Conservation (phyloP, 495 filamentous ascomycete genomes). For the Xeromyces bisporus region DNA sequence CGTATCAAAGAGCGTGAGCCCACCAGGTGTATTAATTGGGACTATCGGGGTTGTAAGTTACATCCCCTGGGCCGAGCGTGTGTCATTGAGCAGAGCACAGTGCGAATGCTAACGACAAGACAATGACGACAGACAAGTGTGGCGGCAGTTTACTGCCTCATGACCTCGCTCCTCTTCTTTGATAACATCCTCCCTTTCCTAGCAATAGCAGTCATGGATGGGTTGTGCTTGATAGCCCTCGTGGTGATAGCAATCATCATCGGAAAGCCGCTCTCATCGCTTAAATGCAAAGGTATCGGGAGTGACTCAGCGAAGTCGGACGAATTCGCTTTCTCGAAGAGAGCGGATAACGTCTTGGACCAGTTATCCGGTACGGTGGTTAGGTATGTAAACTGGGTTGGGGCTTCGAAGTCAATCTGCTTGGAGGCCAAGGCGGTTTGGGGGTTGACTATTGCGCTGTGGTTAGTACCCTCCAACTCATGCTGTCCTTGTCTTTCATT, state of each 20-base stretch:
- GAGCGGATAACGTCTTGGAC: constrained; percentile 23
- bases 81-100: too few relatives aligned
- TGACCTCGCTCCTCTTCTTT: constrained; percentile 60
- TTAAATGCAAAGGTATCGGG: constrained; percentile 49
- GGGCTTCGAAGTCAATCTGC: constrained; percentile 53
- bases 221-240: constrained; percentile 49
- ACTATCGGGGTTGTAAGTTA: constrained; percentile 62
- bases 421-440: constrained; percentile 77
- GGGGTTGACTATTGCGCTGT: constrained; percentile 73
- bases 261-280: constrained; percentile 63
- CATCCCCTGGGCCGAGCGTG: background rate
- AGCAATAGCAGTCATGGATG: constrained; percentile 45
- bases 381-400: constrained; percentile 43
- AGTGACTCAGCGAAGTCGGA: constrained; percentile 16
- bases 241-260: constrained; percentile 54
- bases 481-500: background rate
- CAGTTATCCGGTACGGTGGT: constrained; percentile 26
- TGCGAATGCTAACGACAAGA: constrained; percentile 1
- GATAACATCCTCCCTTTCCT: constrained; percentile 60
- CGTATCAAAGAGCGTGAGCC: constrained; percentile 39
- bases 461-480: constrained; percentile 26
- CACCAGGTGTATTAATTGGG: constrained; percentile 58
- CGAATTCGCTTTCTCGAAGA: constrained; percentile 28
- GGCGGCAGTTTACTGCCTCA: constrained; percentile 58
- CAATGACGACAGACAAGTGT: constrained; percentile 60